Percentiles rank a stretch among this genome's conserved stretches.
Evolutionary conservation across 2,329 filamentous ascomycete genomes (phyloP).

Genomic region (Neocatenulostroma microsporum): DNA sequence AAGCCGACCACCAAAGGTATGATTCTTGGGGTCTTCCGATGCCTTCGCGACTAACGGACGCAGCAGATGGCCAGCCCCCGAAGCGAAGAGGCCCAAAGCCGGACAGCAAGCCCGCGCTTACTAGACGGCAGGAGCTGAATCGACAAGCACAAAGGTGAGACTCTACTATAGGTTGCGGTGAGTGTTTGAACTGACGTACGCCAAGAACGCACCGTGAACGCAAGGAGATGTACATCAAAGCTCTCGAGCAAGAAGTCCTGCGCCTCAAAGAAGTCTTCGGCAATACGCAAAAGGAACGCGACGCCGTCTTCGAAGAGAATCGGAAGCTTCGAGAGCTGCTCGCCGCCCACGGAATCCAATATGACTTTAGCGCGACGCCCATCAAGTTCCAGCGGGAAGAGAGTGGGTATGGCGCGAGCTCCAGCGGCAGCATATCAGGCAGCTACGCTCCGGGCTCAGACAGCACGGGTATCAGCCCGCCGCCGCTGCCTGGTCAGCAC

Average conservation of each 20-base stretch:
- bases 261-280: conserved; percentile 80
- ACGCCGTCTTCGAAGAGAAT: conserved; percentile 71
- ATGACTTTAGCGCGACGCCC: conserved; percentile 39
- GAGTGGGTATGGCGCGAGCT: conserved; percentile 38
- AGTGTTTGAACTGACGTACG: conserved; percentile 8
- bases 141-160: conserved; percentile 85
- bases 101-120: conserved; percentile 89
- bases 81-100: conserved; percentile 93
- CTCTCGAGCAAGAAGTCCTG: conserved; percentile 83
- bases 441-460: conserved; percentile 49
- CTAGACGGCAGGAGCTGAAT: conserved; percentile 86
- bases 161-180: no score
- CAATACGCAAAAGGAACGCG: conserved; percentile 65
- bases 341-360: conserved; percentile 50
- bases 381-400: conserved; percentile 27
- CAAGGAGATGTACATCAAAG: conserved; percentile 93
- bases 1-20: conserved; percentile 72
- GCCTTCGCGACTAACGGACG: no score
- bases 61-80: conserved; percentile 67
- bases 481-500: conserved; percentile 18
- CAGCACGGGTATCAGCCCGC: conserved; percentile 41
- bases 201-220: conserved; percentile 86
- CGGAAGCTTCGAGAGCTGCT: conserved; percentile 60
- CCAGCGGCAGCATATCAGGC: conserved; percentile 52
- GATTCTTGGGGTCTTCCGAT: no score